phyloP scores from a whole-genome alignment of 2,329 filamentous ascomycete species.

The Orbilia quercus region DNA sequence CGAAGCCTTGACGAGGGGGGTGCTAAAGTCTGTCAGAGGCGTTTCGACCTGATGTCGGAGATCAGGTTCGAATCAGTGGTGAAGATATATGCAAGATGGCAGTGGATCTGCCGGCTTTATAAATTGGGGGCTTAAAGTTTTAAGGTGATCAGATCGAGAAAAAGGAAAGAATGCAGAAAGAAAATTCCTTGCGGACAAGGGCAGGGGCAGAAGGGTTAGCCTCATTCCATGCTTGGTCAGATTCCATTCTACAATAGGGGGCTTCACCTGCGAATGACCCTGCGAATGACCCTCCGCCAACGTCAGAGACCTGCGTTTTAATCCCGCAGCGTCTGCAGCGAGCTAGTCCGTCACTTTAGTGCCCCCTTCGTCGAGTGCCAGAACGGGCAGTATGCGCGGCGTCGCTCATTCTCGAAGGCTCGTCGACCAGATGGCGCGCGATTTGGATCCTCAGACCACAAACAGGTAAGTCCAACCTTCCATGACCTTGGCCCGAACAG shows the following conservation, averaged over 20 bases:
- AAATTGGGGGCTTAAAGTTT: constrained; percentile 54
- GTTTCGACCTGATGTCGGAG: constrained; percentile 49
- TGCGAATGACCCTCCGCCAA: constrained; percentile 14
- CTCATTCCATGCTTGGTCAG: constrained; percentile 55
- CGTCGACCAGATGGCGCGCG: constrained; percentile 35
- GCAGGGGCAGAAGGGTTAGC: constrained; percentile 34
- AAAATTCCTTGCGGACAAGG: constrained; percentile 46
- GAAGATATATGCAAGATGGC: constrained; percentile 53
- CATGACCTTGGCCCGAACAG: constrained; percentile 29
- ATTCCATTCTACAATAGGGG: constrained; percentile 54
- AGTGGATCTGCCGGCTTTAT: constrained; percentile 55
- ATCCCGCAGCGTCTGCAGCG: not conserved
- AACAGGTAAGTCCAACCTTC: constrained; percentile 47
- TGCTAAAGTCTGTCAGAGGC: constrained; percentile 16
- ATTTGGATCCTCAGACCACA: constrained; percentile 3
- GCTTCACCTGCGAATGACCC: constrained; percentile 28
- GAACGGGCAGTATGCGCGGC: no score
- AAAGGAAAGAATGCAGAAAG: constrained; percentile 50
- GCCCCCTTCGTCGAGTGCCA: no score
- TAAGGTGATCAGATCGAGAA: constrained; percentile 37
- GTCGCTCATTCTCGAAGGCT: constrained; percentile 47
- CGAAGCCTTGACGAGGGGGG: not conserved
- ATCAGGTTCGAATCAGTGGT: constrained; percentile 47
- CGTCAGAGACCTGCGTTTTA: constrained; percentile 1
- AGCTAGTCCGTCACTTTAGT: not conserved